phyloP scores from a whole-genome alignment of 768 basidiomycete genomes.

The Mycena leptocephala region DNA sequence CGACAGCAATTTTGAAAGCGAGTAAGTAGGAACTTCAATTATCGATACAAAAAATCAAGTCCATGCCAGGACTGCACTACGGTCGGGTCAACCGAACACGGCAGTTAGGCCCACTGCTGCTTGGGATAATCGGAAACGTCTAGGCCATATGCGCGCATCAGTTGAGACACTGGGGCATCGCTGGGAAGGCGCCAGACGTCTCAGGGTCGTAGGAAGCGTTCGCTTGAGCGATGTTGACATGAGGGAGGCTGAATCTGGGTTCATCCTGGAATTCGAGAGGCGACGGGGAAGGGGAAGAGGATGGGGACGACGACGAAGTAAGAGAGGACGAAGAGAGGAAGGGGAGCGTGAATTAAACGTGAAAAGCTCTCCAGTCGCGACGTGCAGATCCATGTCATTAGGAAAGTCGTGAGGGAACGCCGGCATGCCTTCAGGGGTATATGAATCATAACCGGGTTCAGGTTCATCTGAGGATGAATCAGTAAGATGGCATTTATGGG shows the following conservation, averaged over 20 bases:
- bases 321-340: slow-evolving; percentile 17
- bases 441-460: neutral
- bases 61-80: neutral
- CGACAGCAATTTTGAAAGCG: slow-evolving; percentile 20
- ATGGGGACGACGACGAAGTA: slow-evolving; percentile 1
- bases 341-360: slow-evolving; percentile 18
- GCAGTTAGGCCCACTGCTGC: slow-evolving; percentile 4
- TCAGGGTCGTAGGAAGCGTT: slow-evolving; percentile 14
- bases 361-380: slow-evolving; percentile 12
- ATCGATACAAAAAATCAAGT: slow-evolving; percentile 32
- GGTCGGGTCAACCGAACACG: slow-evolving; percentile 24
- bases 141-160: slow-evolving; percentile 6
- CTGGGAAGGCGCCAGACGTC: slow-evolving; percentile 3
- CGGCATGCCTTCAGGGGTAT: neutral
- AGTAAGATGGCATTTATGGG: neutral
- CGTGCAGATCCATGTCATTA: neutral
- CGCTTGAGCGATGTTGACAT: slow-evolving; percentile 17
- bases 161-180: slow-evolving; percentile 22
- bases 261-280: slow-evolving; percentile 18
- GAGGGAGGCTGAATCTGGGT: neutral
- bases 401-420: neutral
- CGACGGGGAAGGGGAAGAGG: slow-evolving; percentile 24
- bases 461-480: slow-evolving; percentile 2
- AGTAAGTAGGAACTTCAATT: neutral
- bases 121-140: slow-evolving; percentile 8